These are phyloP conservation scores for Echinochloa phyllopogon DNA, from an alignment of 176 grass and related monocot genomes.

Conservation along the genomic window DNA sequence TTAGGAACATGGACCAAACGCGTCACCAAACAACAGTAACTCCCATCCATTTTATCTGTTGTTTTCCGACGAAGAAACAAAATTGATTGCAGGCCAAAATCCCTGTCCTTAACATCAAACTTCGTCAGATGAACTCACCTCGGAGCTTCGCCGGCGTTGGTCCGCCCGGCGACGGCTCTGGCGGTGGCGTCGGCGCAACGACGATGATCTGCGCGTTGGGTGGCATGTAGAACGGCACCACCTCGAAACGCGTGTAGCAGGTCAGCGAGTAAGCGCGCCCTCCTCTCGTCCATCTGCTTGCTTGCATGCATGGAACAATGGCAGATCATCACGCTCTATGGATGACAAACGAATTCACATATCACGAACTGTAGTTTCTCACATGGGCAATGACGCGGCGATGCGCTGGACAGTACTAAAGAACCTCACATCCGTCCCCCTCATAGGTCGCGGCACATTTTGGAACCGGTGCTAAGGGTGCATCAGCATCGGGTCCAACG, in stretches of 20 bases:
- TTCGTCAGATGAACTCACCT: background rate
- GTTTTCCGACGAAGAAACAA: too few relatives aligned
- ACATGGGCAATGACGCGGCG: slow-evolving; percentile 38
- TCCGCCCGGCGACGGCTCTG: background rate
- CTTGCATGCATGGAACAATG: background rate
- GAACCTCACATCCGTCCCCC: too few relatives aligned
- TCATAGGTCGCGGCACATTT: too few relatives aligned
- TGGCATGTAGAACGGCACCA: slow-evolving; percentile 40
- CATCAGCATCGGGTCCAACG: too few relatives aligned
- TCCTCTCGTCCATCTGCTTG: slow-evolving; percentile 36
- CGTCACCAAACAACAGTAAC: too few relatives aligned
- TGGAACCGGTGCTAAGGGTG: too few relatives aligned
- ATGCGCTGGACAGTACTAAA: background rate
- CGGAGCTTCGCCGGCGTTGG: background rate
- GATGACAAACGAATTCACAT: too few relatives aligned
- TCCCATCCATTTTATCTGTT: too few relatives aligned
- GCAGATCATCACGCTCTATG: background rate
- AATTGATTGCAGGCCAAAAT: too few relatives aligned
- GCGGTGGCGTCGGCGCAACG: background rate
- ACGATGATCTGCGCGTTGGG: background rate
- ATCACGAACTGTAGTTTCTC: too few relatives aligned
- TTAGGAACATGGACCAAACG: too few relatives aligned
- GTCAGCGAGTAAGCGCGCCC: slow-evolving; percentile 45
- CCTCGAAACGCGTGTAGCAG: slow-evolving; percentile 49
- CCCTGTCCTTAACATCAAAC: too few relatives aligned